These are phyloP conservation scores for Suillus hirtellus DNA, from an alignment of 768 basidiomycete species.

Conservation along the genomic window DNA sequence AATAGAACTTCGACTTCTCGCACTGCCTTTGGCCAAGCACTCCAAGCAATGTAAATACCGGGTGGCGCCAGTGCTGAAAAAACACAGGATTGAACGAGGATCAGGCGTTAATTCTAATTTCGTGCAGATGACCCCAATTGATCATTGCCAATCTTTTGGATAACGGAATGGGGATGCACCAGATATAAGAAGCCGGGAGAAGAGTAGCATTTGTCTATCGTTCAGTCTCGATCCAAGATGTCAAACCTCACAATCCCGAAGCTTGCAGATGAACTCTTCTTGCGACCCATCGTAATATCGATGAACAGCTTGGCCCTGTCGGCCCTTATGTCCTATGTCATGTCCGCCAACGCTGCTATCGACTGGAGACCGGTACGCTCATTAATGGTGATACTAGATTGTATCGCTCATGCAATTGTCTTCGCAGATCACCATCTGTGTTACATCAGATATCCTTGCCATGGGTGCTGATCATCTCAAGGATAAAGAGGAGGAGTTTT, in stretches of 20 bases:
- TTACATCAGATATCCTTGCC: neutral
- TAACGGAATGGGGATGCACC: neutral
- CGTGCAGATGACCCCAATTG: too few species aligned
- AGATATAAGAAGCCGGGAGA: neutral
- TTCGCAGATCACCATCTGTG: neutral
- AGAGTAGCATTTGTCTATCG: neutral
- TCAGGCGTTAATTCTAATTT: neutral
- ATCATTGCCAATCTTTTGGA: too few species aligned
- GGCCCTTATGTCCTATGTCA: neutral
- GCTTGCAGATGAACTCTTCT: neutral
- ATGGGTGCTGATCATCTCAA: neutral
- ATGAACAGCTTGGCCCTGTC: neutral
- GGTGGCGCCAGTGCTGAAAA: neutral
- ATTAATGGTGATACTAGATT: neutral
- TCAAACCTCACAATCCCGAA: neutral
- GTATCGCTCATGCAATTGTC: neutral
- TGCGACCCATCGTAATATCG: slow-evolving; percentile 1
- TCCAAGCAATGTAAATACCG: too few species aligned
- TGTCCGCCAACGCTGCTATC: neutral
- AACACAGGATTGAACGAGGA: neutral
- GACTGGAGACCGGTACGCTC: neutral
- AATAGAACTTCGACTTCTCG: neutral
- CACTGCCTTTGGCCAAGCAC: too few species aligned
- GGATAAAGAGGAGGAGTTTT: neutral
- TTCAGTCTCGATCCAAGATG: neutral